Conservation (phyloP, 495 filamentous ascomycete species). For the Chaetomium fimeti region DNA sequence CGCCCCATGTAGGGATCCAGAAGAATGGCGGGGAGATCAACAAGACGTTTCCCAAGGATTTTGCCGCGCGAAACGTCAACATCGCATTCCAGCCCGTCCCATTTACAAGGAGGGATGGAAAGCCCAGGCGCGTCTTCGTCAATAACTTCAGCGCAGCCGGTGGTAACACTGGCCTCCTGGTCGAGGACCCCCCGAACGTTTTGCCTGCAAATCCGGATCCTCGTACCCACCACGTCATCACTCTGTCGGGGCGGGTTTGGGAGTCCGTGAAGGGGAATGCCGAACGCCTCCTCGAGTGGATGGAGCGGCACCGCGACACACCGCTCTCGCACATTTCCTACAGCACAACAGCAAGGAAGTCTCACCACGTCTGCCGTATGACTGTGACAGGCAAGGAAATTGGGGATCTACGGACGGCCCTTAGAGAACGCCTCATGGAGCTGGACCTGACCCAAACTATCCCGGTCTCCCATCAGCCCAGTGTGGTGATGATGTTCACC, state of each 20-base stretch:
- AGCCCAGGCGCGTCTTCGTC: constrained; percentile 58
- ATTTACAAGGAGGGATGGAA: constrained; percentile 61
- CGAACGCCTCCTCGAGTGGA: constrained; percentile 50
- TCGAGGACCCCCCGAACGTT: constrained; percentile 55
- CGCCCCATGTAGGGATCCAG: constrained; percentile 77
- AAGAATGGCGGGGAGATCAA: constrained; percentile 69
- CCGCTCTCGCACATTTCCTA: constrained; percentile 65
- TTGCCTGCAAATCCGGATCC: constrained; percentile 42
- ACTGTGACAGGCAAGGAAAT: constrained; percentile 57
- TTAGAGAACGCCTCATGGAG: constrained; percentile 45
- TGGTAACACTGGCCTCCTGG: constrained; percentile 61
- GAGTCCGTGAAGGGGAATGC: constrained; percentile 54
- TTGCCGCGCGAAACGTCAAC: constrained; percentile 72
- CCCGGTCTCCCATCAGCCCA: constrained; percentile 42
- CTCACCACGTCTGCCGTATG: constrained; percentile 75
- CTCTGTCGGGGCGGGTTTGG: constrained; percentile 60
- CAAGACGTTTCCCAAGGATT: constrained; percentile 73
- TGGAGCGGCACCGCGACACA: constrained; percentile 53
- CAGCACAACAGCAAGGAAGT: constrained; percentile 78
- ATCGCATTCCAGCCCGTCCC: constrained; percentile 58
- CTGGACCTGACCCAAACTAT: constrained; percentile 40
- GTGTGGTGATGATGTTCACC: constrained; percentile 68
- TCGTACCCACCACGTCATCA: constrained; percentile 54
- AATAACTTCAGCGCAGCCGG: constrained; percentile 72
- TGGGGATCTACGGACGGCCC: constrained; percentile 41